Evolutionary conservation across 768 basidiomycete genomes (phyloP), one percentile per base, ranked within the genome.

Genomic region (Lanmaoa rubissima): DNA sequence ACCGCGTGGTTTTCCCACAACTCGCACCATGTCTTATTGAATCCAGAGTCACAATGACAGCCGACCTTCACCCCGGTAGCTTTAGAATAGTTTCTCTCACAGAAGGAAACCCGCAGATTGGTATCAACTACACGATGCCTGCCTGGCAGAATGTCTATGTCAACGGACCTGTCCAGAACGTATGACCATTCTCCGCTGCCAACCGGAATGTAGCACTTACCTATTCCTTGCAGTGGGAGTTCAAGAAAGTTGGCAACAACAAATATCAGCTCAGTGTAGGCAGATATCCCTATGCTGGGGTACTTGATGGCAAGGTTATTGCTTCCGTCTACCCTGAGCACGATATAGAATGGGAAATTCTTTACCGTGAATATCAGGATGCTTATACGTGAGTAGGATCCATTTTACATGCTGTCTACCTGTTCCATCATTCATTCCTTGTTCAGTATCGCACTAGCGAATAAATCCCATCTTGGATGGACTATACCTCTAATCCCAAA

Each of bases 141-240:
- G 31, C 7, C 28, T 9, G 6, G 3, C 53, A 54, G 32, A 0
- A 2, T 19, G 53, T 52, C 49, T 3, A 0, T 26, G 1, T 26
- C 5, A 3, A 42, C 2, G 24, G 1, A 14, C 31, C 7, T 9
- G 1, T 51, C 2, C 14, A 26, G 4, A 0, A 14, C 0, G 53
- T 54, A 42, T 7, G 39, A 10, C 5, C 2, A 0, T 26, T 26
- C 11, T 3, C 13, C 8, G 7, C 14, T 32, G 2, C 9, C 13
- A n/a, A 24, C 21, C 12, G 1, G 8, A 47, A 19, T 6, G 16
- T 12, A 24, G 10, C 5, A 40, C 48, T 51, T 48, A 54, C 6
- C 0, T 34, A 13, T 34, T 24, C 12, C 17, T 24, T 32, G 11
- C 5, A 54, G 53, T 54, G 53, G 53, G 2, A 0, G 10, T 0